phyloP scores from a whole-genome alignment of 495 filamentous ascomycete genomes.

The Penicillium goetzii region DNA sequence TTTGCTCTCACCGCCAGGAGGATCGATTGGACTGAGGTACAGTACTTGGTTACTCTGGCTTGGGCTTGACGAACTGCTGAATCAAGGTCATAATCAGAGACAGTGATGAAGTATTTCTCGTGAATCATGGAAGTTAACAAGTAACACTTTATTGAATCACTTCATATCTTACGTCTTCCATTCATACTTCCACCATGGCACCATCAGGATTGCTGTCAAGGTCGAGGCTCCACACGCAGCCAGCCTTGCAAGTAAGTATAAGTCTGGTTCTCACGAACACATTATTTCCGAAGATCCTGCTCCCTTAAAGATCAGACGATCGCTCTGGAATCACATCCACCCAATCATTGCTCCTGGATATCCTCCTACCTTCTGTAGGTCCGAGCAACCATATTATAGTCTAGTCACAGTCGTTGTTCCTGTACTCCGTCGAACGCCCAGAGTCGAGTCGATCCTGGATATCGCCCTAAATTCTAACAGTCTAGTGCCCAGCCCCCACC shows the following conservation, averaged over 20 bases:
- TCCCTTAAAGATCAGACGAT: not conserved
- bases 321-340: not conserved
- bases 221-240: not conserved
- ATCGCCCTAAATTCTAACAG: conserved; percentile 1
- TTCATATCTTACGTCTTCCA: not conserved
- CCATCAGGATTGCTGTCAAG: not conserved
- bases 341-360: not conserved
- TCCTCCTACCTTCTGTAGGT: not conserved
- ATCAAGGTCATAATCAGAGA: not conserved
- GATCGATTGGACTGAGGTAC: not conserved
- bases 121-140: not conserved
- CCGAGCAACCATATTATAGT: not conserved
- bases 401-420: not conserved
- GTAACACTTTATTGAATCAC: not conserved
- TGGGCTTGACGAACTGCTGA: conserved; percentile 3
- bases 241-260: not conserved
- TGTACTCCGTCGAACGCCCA: not conserved
- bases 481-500: conserved; percentile 7
- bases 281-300: not conserved
- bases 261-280: not conserved
- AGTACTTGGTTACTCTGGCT: no score
- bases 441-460: not conserved
- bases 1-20: conserved; percentile 20
- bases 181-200: not conserved
- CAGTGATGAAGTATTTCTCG: not conserved